phyloP scores from a whole-genome alignment of 2,329 filamentous ascomycete genomes.

The Beauveria pseudobassiana region DNA sequence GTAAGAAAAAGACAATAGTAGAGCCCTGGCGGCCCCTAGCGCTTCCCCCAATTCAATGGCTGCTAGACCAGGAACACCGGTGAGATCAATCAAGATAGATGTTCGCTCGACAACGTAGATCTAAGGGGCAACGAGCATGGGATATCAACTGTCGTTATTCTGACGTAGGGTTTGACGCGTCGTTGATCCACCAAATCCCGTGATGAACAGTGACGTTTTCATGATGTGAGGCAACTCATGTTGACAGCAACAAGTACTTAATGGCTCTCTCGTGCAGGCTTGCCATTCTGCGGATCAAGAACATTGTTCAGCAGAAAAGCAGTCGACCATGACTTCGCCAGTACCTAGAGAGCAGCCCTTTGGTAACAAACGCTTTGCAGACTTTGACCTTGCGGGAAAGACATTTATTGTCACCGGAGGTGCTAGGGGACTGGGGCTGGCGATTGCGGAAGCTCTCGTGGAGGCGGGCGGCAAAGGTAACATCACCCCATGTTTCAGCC shows the following conservation, averaged over 20 bases:
- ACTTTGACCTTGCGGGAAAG: constrained; percentile 63
- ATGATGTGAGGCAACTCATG: neutral
- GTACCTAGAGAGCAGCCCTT: constrained; percentile 11
- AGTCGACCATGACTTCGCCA: neutral
- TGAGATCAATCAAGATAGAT: neutral
- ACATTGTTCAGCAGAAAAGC: neutral
- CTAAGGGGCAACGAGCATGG: too few species aligned
- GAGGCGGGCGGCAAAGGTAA: constrained; percentile 63
- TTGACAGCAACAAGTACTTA: too few species aligned
- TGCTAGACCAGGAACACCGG: too few species aligned
- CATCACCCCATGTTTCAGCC: neutral
- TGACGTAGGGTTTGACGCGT: neutral
- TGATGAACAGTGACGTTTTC: neutral
- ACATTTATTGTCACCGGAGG: constrained; percentile 64
- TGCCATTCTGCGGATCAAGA: neutral
- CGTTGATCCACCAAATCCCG: too few species aligned
- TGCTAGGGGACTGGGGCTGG: constrained; percentile 56
- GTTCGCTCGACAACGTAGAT: neutral
- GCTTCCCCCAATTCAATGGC: too few species aligned
- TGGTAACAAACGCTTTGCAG: constrained; percentile 41
- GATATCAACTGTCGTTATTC: neutral
- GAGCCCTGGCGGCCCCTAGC: too few species aligned
- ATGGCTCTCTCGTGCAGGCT: too few species aligned
- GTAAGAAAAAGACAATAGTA: too few species aligned
- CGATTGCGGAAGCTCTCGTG: constrained; percentile 63